phyloP scores from a whole-genome alignment of 2,329 filamentous ascomycete genomes.

The Thyridium curvatum region DNA sequence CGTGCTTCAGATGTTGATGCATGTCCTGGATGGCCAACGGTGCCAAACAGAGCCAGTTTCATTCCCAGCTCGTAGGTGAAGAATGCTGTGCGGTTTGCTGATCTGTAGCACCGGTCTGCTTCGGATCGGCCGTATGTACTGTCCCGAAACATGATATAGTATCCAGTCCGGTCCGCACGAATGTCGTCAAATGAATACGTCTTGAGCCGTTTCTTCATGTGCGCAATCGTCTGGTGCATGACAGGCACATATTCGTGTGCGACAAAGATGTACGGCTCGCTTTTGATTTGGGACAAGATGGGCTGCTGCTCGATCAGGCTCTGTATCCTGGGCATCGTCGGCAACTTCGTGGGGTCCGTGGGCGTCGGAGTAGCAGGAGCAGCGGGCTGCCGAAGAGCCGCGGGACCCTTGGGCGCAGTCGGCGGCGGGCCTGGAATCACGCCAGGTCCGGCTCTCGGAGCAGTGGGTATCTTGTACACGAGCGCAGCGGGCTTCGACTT shows the following conservation, averaged over 20 bases:
- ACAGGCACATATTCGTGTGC: slow-evolving; percentile 83
- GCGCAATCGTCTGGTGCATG: slow-evolving; percentile 75
- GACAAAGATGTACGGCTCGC: slow-evolving; percentile 86
- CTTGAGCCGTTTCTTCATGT: slow-evolving; percentile 85
- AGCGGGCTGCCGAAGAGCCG: slow-evolving; percentile 43
- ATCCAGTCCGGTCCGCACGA: slow-evolving; percentile 76
- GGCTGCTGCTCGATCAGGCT: slow-evolving; percentile 58
- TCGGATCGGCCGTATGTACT: slow-evolving; percentile 71
- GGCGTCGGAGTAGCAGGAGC: slow-evolving; percentile 16
- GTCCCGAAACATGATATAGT: slow-evolving; percentile 86
- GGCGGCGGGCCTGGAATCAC: slow-evolving; percentile 61
- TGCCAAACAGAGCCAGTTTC: slow-evolving; percentile 57
- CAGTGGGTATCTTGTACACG: slow-evolving; percentile 16
- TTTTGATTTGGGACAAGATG: slow-evolving; percentile 63
- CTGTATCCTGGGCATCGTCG: slow-evolving; percentile 39
- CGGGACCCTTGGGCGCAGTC: slow-evolving; percentile 81
- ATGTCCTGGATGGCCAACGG: slow-evolving; percentile 21
- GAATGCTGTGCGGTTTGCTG: slow-evolving; percentile 73
- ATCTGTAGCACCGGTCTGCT: slow-evolving; percentile 70
- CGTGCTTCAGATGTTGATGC: slow-evolving; percentile 9
- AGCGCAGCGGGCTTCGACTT: slow-evolving; percentile 26
- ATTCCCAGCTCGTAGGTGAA: slow-evolving; percentile 93
- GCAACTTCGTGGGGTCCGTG: slow-evolving; percentile 28
- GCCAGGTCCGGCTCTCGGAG: slow-evolving; percentile 26
- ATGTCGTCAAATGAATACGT: slow-evolving; percentile 77